phyloP scores from a whole-genome alignment of 2,329 filamentous ascomycete genomes.

The Zasmidium cellare region DNA sequence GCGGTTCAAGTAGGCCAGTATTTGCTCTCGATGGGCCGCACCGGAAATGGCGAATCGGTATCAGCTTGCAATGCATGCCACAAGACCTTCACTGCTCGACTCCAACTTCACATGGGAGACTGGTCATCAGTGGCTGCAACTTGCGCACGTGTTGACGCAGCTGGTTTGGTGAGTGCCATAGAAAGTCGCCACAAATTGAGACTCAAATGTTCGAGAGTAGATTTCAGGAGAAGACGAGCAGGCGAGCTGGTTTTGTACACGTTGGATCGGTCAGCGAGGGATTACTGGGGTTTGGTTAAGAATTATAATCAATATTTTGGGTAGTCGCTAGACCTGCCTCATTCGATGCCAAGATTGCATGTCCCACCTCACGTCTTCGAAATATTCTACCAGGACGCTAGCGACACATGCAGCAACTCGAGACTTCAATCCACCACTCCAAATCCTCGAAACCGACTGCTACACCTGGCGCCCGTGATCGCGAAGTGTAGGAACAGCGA shows the following conservation, averaged over 20 bases:
- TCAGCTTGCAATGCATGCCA: no score
- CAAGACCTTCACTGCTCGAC: no score
- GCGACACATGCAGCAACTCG: not conserved
- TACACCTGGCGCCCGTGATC: not conserved
- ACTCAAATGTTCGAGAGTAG: no score
- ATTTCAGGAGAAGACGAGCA: no score
- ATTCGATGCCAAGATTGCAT: not conserved
- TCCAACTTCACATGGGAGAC: no score
- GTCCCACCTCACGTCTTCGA: not conserved
- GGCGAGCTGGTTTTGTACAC: not conserved
- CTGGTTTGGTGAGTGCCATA: no score
- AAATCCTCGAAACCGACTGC: not conserved
- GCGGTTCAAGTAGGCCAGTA: no score
- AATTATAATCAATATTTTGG: not conserved
- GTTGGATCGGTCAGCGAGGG: not conserved
- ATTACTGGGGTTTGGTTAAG: not conserved
- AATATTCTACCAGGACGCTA: not conserved
- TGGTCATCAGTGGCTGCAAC: no score
- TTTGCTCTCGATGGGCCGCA: no score
- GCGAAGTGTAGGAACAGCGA: not conserved
- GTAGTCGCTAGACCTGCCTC: not conserved
- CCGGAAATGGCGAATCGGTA: no score
- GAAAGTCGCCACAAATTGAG: no score
- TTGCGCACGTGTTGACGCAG: no score
- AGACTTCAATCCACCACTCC: not conserved